Evolutionary conservation across 1,139 yeast genomes (phyloP).

Genomic region (Sugiyamaella novakii): DNA sequence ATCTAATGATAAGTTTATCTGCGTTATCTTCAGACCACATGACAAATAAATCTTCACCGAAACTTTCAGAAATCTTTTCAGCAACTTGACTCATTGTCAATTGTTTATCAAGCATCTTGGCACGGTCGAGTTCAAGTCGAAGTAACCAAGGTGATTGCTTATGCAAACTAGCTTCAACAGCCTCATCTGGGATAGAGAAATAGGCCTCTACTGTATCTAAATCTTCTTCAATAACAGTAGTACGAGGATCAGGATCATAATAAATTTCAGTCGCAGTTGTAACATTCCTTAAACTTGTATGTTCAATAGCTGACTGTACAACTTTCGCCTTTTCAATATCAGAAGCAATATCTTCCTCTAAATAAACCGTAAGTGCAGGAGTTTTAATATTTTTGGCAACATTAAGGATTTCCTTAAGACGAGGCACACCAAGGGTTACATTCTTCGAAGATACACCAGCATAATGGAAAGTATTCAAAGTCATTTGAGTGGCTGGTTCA

Average conservation of each 20-base stretch:
- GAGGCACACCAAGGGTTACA: conserved; percentile 99
- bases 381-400: conserved; percentile 98
- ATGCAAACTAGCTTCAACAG: conserved; percentile 88
- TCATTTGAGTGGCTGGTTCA: conserved; percentile 99
- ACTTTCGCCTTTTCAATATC: conserved; percentile 94
- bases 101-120: conserved; percentile 97
- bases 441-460: conserved; percentile 99
- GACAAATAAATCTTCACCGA: conserved; percentile 92
- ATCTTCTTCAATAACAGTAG: conserved; percentile 95
- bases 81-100: conserved; percentile 99
- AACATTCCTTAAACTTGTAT: conserved; percentile 90
- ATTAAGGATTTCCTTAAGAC: conserved; percentile 97
- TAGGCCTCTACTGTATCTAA: conserved; percentile 95
- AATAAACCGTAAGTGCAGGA: conserved; percentile 93
- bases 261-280: conserved; percentile 97
- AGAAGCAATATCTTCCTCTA: conserved; percentile 74
- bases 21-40: conserved; percentile 99
- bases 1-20: conserved; percentile 92
- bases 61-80: conserved; percentile 88
- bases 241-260: conserved; percentile 97
- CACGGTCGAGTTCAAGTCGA: conserved; percentile 96
- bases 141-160: conserved; percentile 97
- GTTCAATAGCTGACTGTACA: conserved; percentile 95
- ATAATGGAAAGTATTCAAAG: conserved; percentile 98
- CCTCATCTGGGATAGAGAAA: conserved; percentile 97